Base-by-base conservation (phyloP, 306 rosid genomes). In the Trifolium pratense region DNA sequence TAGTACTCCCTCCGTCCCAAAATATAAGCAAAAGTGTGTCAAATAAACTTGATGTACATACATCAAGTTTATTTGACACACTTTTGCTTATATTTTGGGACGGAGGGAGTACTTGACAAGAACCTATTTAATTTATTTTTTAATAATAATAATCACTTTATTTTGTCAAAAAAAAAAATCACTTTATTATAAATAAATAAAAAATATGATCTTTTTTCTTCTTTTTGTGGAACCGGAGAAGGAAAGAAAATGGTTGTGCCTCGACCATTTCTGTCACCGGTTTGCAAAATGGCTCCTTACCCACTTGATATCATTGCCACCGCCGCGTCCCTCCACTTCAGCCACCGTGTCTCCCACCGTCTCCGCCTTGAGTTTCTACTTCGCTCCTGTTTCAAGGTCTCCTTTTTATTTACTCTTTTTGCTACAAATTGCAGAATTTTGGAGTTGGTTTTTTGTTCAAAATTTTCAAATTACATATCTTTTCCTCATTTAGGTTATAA, bases 341-440 rank as follows among this genome's bases (percentile, higher is more conserved):
- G 78, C 59, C 86, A 80, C 82, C 81, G 81, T 52, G 46, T 76
- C 78, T 66, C 70, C 65, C 69, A 61, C 49, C 85, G 75, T 48
- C 70, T 75, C 68, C 84, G 78, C 59, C 72, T 87, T 3, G 64
- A 79, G 26, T 66, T 74, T 52, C 81, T 83, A 66, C 80, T 90
- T 31, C 79, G 39, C 32, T 84, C 96, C 55, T 82, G 72, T 82
- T 79, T 84, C 68, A 77, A 87, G 98, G 98, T 89, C 62, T 32
- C 51, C 43, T 26, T 66, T 29, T 43, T 77, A 13, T 16, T 20
- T 62, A 18, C 70, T 40, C 60, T 53, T 43, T 31, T 45, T 20
- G 10, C 32, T 32, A 11, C 68, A 40, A 55, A 43, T 64, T 56
- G 20, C 55, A 21, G 45, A 65, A 36, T 4, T 7, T 36, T n/a